phyloP scores from a whole-genome alignment of 805 yeast species.

The Ogataea glucozyma region DNA sequence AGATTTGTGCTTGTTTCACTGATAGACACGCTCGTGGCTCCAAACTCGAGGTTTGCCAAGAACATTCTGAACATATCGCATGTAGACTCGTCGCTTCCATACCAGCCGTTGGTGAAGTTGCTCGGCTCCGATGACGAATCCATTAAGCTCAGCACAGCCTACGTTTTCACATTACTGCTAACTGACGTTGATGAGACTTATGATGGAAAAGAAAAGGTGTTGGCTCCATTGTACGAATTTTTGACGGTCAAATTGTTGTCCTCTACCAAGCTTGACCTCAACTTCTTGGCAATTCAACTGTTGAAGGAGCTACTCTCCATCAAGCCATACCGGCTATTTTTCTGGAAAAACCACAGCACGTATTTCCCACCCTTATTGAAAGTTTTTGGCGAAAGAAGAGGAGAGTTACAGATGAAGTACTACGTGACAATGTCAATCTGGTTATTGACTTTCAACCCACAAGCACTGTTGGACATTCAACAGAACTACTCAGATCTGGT shows the following conservation, averaged over 20 bases:
- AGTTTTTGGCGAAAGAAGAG: conserved; percentile 43
- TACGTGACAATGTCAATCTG: conserved; percentile 75
- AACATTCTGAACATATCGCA: conserved; percentile 41
- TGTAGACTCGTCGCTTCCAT: conserved; percentile 51
- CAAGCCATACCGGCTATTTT: conserved; percentile 53
- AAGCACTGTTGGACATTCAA: conserved; percentile 48
- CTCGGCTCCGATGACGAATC: conserved; percentile 57
- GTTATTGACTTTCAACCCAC: conserved; percentile 76
- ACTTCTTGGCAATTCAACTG: conserved; percentile 65
- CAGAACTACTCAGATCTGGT: conserved; percentile 55
- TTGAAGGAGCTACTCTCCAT: conserved; percentile 59
- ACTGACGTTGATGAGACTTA: conserved; percentile 24
- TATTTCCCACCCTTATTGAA: conserved; percentile 51
- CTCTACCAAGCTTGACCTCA: conserved; percentile 48
- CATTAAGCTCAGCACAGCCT: conserved; percentile 54
- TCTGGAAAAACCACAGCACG: conserved; percentile 45
- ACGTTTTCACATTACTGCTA: conserved; percentile 54
- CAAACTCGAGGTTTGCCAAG: conserved; percentile 25
- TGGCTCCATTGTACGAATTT: conserved; percentile 41
- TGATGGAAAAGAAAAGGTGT: conserved; percentile 35
- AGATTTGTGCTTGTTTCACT: conserved; percentile 63
- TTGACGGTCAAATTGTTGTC: conserved; percentile 30
- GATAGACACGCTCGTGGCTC: conserved; percentile 53
- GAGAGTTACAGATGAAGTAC: conserved; percentile 81
- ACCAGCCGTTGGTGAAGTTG: conserved; percentile 50